Base-by-base conservation (phyloP, 1,284 basidiomycete species). In the Mycosarcoma mackinlayi region DNA sequence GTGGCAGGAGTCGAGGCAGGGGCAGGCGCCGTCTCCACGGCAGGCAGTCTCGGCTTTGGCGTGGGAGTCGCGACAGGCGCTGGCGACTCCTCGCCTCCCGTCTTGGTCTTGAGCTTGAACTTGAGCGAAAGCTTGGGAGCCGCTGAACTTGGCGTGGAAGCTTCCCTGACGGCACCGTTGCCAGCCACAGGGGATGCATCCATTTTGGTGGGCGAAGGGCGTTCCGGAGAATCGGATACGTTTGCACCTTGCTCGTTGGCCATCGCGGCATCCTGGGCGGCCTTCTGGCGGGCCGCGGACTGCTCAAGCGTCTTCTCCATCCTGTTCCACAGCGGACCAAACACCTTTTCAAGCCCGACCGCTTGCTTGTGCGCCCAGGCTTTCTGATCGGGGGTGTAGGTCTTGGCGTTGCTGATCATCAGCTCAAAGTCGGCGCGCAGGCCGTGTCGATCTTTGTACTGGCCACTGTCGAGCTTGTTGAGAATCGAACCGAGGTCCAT, bases 401-500 rank as follows among this genome's bases (percentile, higher is more conserved):
- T 86, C 81, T 91, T 91, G 35, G 94, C 93, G 79, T 99, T 98
- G 46, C 85, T 82, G 60, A 94, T 88, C 87, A 98, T 92, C 46
- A 97, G 87, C 58, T 88, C 89, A 82, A 98, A 91, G 83, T 99
- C 95, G 18, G 87, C 86, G 75, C 91, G 89, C 81, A 98, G 95
- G 19, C 87, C 90, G 78, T 90, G 89, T 21, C 94, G 89, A 76
- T 92, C 88, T 63, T 88, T 87, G 85, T 98, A 98, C 51, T 80
- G 71, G 0, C 93, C 93, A 61, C 87, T 88, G 76, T 93, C 90
- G 23, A 98, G 85, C 83, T 96, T 98, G 52, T 91, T 91, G 19
- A 87, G 86, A 85, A 96, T 92, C 0, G 93, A 94, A 46, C 89
- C 89, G 13, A 98, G 86, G 82, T 99, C 95, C 92, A 99, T 98